These are phyloP conservation scores for Candida incommunis DNA, from an alignment of 805 yeast genomes.

Conservation along the genomic window DNA sequence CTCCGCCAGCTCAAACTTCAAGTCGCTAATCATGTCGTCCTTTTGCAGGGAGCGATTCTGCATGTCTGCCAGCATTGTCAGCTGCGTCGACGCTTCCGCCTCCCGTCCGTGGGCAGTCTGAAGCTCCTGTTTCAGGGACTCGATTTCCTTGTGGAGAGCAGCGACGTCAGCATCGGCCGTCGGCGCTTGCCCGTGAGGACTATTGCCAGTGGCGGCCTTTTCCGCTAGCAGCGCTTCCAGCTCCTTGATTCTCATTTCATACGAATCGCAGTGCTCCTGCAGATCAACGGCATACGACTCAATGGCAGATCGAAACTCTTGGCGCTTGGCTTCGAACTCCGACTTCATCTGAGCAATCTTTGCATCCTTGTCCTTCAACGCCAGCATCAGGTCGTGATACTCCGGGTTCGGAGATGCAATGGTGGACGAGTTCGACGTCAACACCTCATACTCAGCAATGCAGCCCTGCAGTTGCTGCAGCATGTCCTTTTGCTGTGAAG, in stretches of 20 bases:
- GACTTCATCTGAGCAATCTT: constrained; percentile 14
- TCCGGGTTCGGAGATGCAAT: background rate
- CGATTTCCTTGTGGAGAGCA: constrained; percentile 2
- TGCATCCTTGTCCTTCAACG: constrained; percentile 16
- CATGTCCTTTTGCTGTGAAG: constrained; percentile 31
- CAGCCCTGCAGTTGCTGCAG: constrained; percentile 34
- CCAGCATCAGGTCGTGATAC: constrained; percentile 15
- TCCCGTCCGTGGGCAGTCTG: constrained; percentile 1
- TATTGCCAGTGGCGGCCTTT: background rate
- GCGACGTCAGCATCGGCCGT: background rate
- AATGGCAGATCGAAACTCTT: constrained; percentile 19
- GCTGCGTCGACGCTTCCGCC: constrained; percentile 17
- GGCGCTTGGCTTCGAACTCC: constrained; percentile 17
- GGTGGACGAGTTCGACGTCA: constrained; percentile 7
- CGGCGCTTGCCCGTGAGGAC: background rate
- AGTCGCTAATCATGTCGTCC: constrained; percentile 8
- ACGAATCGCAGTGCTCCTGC: constrained; percentile 7
- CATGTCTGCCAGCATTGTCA: constrained; percentile 21
- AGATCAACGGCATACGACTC: constrained; percentile 10
- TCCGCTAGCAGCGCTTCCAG: background rate
- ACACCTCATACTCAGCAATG: constrained; percentile 25
- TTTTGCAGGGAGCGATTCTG: constrained; percentile 22
- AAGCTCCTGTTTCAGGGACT: background rate
- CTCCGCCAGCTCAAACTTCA: constrained; percentile 9
- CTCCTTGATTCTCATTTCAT: constrained; percentile 8